Conservation (phyloP, 129 eudicot species). For the sunflower (Helianthus annuus) region HanXRQr2.0-SUNRISE NC_035440.2:43466859-43467358, state of each 20-base stretch:
- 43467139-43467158: constrained; percentile 51
- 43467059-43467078: constrained; percentile 35
- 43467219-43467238: not conserved
- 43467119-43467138: not conserved
- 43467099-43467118: not conserved
- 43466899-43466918: too few species aligned
- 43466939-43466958: not conserved
- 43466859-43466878: not conserved
- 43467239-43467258: not conserved
- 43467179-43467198: constrained; percentile 70
- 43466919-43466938: not conserved
- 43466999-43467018: not conserved
- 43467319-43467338: constrained; percentile 95
- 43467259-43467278: not conserved
- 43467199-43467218: constrained; percentile 16
- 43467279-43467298: not conserved
- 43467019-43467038: constrained; percentile 38
- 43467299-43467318: constrained; percentile 81
- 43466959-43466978: not conserved
- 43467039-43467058: constrained; percentile 98
- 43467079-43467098: constrained; percentile 20
- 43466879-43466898: not conserved
- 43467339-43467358: constrained; percentile 91
- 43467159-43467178: constrained; percentile 96
- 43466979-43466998: constrained; percentile 8